Conservation (phyloP, 345 rosid genomes). For the Populus tremula region DNA sequence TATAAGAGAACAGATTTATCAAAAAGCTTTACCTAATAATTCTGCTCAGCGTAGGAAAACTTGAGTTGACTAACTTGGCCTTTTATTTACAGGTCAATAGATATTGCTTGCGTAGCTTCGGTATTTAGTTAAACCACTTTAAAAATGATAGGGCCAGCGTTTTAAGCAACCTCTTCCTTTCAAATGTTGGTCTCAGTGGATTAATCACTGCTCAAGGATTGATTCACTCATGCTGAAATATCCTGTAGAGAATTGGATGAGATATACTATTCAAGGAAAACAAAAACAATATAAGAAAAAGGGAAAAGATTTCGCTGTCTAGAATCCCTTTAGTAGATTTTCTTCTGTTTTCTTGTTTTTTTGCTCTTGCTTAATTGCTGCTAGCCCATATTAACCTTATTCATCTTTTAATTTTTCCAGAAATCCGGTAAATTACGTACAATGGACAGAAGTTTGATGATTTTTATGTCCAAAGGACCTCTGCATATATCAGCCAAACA, state of each 20-base stretch:
- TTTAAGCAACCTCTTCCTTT: not conserved
- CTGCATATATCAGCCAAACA: slow-evolving; percentile 90
- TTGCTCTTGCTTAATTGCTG: not conserved
- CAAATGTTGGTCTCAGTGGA: not conserved
- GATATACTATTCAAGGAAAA: not conserved
- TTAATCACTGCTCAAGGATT: not conserved
- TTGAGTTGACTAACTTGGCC: not conserved
- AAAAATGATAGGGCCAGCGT: not conserved
- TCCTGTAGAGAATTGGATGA: not conserved
- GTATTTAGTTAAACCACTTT: not conserved
- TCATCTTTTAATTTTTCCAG: slow-evolving; percentile 28
- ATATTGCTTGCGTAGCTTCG: not conserved
- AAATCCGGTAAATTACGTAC: slow-evolving; percentile 71
- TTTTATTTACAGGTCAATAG: not conserved
- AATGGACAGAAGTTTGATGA: slow-evolving; percentile 64
- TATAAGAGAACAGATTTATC: not conserved
- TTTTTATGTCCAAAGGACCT: slow-evolving; percentile 72
- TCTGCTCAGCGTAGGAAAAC: not conserved
- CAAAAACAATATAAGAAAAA: not conserved
- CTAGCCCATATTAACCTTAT: not conserved
- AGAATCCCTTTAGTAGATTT: not conserved
- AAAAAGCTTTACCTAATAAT: not conserved
- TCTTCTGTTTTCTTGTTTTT: not conserved
- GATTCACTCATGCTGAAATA: not conserved
- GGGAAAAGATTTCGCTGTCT: not conserved